A percentile compares a stretch with the other conserved stretches of the same genome.
Conservation (phyloP, 306 rosid species). For the Cajanus cajan region DNA sequence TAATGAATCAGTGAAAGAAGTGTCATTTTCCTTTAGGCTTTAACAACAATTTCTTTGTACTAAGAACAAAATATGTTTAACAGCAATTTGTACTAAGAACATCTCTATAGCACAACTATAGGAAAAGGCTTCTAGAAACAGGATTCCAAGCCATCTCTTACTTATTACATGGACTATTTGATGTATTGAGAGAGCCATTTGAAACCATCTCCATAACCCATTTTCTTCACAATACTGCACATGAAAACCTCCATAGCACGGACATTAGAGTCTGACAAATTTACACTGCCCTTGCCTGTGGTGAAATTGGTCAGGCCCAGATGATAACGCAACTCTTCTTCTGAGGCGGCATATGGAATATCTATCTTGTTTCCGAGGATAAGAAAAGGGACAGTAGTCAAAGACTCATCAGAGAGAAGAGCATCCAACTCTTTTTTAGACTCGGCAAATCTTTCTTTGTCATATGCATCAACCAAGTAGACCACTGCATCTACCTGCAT, state of each 20-base stretch:
- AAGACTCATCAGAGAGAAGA: conserved; percentile 63
- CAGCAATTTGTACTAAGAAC: conserved; percentile 11
- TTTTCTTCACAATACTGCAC: conserved; percentile 82
- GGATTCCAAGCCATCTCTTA: conserved; percentile 33
- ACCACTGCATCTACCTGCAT: conserved; percentile 76
- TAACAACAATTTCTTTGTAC: background rate
- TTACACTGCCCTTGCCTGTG: conserved; percentile 73
- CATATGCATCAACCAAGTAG: conserved; percentile 66
- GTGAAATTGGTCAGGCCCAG: conserved; percentile 72
- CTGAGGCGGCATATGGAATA: conserved; percentile 74
- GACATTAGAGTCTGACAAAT: conserved; percentile 59
- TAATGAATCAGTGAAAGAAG: background rate
- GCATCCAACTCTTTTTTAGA: conserved; percentile 75
- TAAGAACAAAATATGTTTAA: conserved; percentile 11
- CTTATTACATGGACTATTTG: conserved; percentile 44
- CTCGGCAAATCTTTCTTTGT: conserved; percentile 72
- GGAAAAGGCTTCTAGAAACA: conserved; percentile 22
- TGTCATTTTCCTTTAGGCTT: background rate
- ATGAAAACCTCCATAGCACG: conserved; percentile 81
- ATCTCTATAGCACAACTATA: conserved; percentile 14
- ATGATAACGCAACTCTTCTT: conserved; percentile 70
- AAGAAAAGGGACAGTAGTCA: conserved; percentile 63
- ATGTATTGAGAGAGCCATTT: conserved; percentile 84
- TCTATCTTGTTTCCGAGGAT: conserved; percentile 80
- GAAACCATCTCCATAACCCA: conserved; percentile 90